phyloP scores from a whole-genome alignment of 345 rosid genomes.

The Lepidium didymum region DNA sequence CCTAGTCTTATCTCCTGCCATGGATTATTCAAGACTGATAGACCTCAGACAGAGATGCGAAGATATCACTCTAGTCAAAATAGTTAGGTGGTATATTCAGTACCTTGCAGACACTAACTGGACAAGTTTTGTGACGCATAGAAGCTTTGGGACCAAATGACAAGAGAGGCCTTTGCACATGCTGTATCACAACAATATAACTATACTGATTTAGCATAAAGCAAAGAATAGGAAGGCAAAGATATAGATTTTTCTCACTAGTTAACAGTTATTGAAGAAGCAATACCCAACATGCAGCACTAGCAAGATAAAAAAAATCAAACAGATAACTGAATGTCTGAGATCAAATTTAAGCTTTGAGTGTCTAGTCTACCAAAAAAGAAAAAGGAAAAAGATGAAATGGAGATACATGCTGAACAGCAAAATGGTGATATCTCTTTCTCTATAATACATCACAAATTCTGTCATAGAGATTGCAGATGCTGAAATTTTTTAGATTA shows the following conservation, averaged over 20 bases:
- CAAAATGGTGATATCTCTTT: not conserved
- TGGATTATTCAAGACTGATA: slow-evolving; percentile 13
- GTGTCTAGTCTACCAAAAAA: not conserved
- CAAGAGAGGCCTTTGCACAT: slow-evolving; percentile 84
- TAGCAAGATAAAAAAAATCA: not conserved
- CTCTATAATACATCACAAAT: not conserved
- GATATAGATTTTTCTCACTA: not conserved
- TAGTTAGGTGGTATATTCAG: slow-evolving; percentile 4
- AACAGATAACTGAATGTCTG: not conserved
- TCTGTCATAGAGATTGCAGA: not conserved
- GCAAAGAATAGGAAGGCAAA: not conserved
- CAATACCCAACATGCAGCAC: not conserved
- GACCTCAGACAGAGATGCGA: slow-evolving; percentile 18
- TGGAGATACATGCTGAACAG: not conserved
- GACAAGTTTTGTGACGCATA: slow-evolving; percentile 70
- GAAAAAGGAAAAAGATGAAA: not conserved
- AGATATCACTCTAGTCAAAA: not conserved
- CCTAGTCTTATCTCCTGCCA: slow-evolving; percentile 74
- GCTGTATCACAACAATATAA: slow-evolving; percentile 45
- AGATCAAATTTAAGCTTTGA: not conserved
- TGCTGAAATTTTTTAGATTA: not conserved
- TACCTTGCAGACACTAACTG: slow-evolving; percentile 93
- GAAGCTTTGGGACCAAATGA: slow-evolving; percentile 96
- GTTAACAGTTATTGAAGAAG: not conserved
- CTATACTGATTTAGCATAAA: not conserved